phyloP scores from a whole-genome alignment of 345 rosid genomes.

The Hirschfeldia incana region DNA sequence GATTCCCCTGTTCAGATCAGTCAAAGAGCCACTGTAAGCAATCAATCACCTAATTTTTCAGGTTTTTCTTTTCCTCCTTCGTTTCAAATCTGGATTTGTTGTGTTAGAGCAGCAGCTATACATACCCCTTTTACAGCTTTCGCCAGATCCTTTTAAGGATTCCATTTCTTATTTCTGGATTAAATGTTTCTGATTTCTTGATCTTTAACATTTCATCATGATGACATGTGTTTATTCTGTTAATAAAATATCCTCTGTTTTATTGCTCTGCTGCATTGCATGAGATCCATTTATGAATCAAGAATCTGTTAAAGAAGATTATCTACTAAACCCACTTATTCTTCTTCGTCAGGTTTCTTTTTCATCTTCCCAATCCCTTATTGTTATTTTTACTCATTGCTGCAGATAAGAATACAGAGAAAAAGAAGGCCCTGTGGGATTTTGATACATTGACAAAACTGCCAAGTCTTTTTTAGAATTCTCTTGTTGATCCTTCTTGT shows the following conservation, averaged over 20 bases:
- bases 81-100: conserved; percentile 20
- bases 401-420: conserved; percentile 27
- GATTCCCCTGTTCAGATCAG: conserved; percentile 50
- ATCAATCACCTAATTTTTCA: conserved; percentile 32
- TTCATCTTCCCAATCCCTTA: background rate
- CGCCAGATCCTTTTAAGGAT: background rate
- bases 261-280: conserved; percentile 12
- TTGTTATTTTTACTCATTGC: background rate
- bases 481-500: conserved; percentile 23
- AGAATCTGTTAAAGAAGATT: background rate
- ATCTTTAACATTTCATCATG: background rate
- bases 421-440: conserved; percentile 19
- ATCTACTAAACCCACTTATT: background rate
- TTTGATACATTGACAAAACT: conserved; percentile 20
- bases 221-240: background rate
- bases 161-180: background rate
- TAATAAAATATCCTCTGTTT: background rate
- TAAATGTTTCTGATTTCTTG: background rate
- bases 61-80: conserved; percentile 10
- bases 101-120: conserved; percentile 1
- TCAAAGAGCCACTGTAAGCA: conserved; percentile 41
- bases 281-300: conserved; percentile 13
- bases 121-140: background rate
- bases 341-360: background rate
- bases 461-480: conserved; percentile 1